These are phyloP conservation scores for Pholiota microspora DNA, from an alignment of 768 basidiomycete species.

Conservation along the genomic window DNA sequence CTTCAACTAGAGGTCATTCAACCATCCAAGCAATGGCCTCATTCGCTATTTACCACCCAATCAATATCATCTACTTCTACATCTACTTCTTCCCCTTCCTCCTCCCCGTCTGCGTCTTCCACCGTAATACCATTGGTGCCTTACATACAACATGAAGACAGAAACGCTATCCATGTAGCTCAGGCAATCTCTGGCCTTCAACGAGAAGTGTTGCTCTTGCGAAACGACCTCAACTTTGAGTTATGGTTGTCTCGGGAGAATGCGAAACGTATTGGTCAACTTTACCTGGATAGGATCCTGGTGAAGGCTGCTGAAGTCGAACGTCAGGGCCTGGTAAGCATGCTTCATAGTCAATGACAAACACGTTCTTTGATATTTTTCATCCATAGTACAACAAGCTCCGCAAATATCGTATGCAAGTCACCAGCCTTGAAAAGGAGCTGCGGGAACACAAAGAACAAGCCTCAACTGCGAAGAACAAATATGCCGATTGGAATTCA, in stretches of 20 bases:
- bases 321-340: slow-evolving; percentile 76
- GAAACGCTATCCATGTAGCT: slow-evolving; percentile 49
- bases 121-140: slow-evolving; percentile 7
- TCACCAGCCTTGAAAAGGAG: slow-evolving; percentile 64
- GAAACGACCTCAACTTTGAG: slow-evolving; percentile 85
- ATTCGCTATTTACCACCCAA: slow-evolving; percentile 32
- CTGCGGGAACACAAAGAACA: slow-evolving; percentile 73
- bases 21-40: slow-evolving; percentile 52
- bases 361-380: background rate
- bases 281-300: slow-evolving; percentile 72
- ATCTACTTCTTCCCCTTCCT: slow-evolving; percentile 8
- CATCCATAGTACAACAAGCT: slow-evolving; percentile 71
- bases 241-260: slow-evolving; percentile 82
- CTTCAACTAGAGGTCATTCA: slow-evolving; percentile 60
- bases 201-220: slow-evolving; percentile 68
- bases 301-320: slow-evolving; percentile 78
- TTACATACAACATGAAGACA: slow-evolving; percentile 11
- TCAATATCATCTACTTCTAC: slow-evolving; percentile 14
- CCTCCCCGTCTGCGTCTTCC: slow-evolving; percentile 17
- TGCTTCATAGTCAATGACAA: slow-evolving; percentile 9
- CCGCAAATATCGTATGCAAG: slow-evolving; percentile 70
- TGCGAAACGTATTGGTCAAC: slow-evolving; percentile 75
- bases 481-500: slow-evolving; percentile 81
- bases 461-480: slow-evolving; percentile 69
- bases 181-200: slow-evolving; percentile 71